Evolutionary conservation across 2,329 filamentous ascomycete genomes (phyloP).

Genomic region (Phaeosphaeriaceae sp.): DNA sequence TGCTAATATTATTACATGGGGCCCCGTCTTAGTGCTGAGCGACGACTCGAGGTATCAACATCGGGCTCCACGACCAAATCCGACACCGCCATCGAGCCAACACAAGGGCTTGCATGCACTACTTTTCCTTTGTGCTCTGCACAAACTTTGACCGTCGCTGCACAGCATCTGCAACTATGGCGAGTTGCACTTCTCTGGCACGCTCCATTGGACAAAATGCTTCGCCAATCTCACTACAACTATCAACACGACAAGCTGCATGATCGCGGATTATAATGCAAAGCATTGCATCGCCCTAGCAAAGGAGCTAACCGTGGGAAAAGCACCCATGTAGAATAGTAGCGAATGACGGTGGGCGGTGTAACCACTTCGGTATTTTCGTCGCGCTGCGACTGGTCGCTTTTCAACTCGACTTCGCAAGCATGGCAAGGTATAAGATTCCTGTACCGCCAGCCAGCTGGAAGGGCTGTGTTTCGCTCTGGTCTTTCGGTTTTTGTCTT

Average conservation of each 20-base stretch:
- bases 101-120: not conserved
- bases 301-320: not conserved
- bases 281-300: not conserved
- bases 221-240: conserved; percentile 4
- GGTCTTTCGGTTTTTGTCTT: not conserved
- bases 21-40: not conserved
- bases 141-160: not conserved
- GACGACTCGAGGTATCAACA: not conserved
- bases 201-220: not conserved
- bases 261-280: not conserved
- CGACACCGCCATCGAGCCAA: not conserved
- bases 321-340: not conserved
- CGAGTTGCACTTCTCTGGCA: not conserved
- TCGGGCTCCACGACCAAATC: not conserved
- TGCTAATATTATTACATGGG: no score
- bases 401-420: not conserved
- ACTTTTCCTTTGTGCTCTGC: not conserved
- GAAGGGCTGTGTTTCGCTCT: not conserved
- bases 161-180: not conserved
- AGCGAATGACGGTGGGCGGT: conserved; percentile 1
- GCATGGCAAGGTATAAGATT: conserved; percentile 2
- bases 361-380: not conserved
- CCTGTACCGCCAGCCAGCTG: conserved; percentile 1
- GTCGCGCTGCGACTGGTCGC: conserved; percentile 2
- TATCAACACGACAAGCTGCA: conserved; percentile 1